These are phyloP conservation scores for Nicotiana noctiflora DNA, from an alignment of 257 asterid genomes.

Conservation along the genomic window DNA sequence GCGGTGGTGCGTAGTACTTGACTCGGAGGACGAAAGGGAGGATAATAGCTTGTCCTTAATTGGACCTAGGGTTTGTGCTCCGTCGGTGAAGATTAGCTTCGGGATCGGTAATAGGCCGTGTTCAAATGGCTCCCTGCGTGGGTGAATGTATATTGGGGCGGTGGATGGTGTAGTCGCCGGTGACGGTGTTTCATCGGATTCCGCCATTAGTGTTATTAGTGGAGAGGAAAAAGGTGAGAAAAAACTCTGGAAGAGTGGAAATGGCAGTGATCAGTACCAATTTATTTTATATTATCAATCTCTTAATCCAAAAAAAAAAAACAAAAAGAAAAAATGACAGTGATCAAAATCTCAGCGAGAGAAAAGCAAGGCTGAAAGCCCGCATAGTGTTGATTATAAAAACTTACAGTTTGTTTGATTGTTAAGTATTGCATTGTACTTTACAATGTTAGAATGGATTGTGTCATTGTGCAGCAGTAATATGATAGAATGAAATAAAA, in stretches of 20 bases:
- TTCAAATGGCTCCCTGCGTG: conserved; percentile 87
- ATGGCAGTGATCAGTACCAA: neutral
- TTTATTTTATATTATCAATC: too few relatives aligned
- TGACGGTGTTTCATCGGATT: conserved; percentile 9
- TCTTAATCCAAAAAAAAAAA: too few relatives aligned
- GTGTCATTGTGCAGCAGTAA: too few relatives aligned
- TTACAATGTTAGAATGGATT: too few relatives aligned
- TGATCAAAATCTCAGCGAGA: too few relatives aligned
- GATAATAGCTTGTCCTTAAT: conserved; percentile 60
- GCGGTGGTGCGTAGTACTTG: conserved; percentile 20
- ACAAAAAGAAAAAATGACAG: too few relatives aligned
- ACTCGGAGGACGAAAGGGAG: conserved; percentile 41
- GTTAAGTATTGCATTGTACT: too few relatives aligned
- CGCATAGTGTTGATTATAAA: too few relatives aligned
- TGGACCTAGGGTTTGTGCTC: conserved; percentile 52
- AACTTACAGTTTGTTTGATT: too few relatives aligned
- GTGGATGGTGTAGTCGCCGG: conserved; percentile 16
- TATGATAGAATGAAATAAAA: too few relatives aligned
- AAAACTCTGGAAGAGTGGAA: conserved; percentile 3
- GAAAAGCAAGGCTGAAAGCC: too few relatives aligned
- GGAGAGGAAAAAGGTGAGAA: neutral
- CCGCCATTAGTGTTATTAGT: neutral
- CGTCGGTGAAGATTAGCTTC: conserved; percentile 71
- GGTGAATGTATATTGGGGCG: conserved; percentile 40
- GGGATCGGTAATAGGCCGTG: conserved; percentile 80